Percentiles rank a stretch among this genome's conserved stretches.
These are phyloP conservation scores for Trichophaea hybrida DNA, from an alignment of 2,329 filamentous ascomycete genomes.

Conservation along the genomic window DNA sequence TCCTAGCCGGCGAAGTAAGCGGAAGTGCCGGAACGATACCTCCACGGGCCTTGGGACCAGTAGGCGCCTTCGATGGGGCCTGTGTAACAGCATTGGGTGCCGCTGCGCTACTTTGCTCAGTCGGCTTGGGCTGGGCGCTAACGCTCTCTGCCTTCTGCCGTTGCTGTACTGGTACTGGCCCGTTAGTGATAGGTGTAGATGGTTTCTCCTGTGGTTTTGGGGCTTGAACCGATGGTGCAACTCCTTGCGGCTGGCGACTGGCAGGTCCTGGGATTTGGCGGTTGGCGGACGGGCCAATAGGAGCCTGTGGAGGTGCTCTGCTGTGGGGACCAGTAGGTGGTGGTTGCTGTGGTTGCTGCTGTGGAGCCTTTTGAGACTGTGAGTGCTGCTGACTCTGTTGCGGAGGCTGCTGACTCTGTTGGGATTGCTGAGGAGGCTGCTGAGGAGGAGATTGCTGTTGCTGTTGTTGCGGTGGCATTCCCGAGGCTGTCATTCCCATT, in stretches of 20 bases:
- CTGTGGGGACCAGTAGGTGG: constrained; percentile 11
- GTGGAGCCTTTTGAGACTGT: constrained; percentile 23
- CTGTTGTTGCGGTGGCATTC: constrained; percentile 31
- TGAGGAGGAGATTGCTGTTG: constrained; percentile 28
- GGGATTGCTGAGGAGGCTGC: constrained; percentile 3
- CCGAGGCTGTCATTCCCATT: constrained; percentile 40
- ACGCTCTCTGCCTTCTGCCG: background rate
- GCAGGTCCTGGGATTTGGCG: constrained; percentile 6
- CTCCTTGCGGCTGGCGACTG: background rate
- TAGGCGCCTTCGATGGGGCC: constrained; percentile 7
- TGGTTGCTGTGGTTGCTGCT: constrained; percentile 27
- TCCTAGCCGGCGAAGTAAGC: constrained; percentile 8
- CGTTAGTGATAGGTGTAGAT: background rate
- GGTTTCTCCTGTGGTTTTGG: background rate
- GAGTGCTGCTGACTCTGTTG: constrained; percentile 31
- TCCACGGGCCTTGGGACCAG: constrained; percentile 16
- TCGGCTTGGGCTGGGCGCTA: background rate
- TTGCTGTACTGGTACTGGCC: background rate
- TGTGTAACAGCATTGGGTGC: constrained; percentile 1
- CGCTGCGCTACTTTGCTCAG: background rate
- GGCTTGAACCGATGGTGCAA: background rate
- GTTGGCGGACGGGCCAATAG: constrained; percentile 19
- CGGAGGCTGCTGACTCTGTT: constrained; percentile 27
- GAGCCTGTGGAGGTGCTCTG: constrained; percentile 17
- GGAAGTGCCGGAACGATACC: constrained; percentile 23